A percentile compares a stretch with the other conserved stretches of the same genome.
Conservation (phyloP, 2,329 filamentous ascomycete genomes). For the Aaosphaeria arxii region DNA sequence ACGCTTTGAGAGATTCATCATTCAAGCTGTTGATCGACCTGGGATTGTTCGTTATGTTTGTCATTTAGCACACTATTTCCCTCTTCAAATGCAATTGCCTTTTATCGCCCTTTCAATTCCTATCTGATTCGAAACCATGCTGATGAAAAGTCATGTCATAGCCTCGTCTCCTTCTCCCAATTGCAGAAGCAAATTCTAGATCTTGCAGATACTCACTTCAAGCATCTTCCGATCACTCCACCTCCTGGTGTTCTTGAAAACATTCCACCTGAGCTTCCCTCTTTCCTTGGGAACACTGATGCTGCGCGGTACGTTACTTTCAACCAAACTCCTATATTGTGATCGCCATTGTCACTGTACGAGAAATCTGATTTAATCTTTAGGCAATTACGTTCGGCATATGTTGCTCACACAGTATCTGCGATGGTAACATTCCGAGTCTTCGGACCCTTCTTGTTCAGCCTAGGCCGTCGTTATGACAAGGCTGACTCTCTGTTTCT, state of each 20-base stretch:
- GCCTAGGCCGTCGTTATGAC: conserved; percentile 52
- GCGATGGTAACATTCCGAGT: conserved; percentile 55
- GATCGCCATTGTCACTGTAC: neutral
- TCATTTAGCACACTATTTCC: conserved; percentile 10
- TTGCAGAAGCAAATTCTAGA: conserved; percentile 52
- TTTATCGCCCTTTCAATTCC: conserved; percentile 6
- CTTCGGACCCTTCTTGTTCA: conserved; percentile 59
- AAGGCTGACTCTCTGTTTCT: conserved; percentile 56
- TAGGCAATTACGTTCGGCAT: conserved; percentile 51
- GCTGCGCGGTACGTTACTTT: conserved; percentile 40
- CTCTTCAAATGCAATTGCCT: conserved; percentile 25
- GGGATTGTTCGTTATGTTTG: conserved; percentile 5
- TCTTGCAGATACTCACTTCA: conserved; percentile 52
- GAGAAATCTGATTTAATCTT: neutral
- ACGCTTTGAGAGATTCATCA: conserved; percentile 4
- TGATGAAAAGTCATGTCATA: conserved; percentile 21
- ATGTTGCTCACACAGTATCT: conserved; percentile 55
- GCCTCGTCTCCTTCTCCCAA: conserved; percentile 51
- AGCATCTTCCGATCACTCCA: conserved; percentile 50
- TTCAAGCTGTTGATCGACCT: conserved; percentile 3
- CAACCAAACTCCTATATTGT: neutral
- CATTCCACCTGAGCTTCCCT: conserved; percentile 52
- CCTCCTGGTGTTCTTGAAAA: conserved; percentile 50
- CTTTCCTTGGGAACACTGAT: conserved; percentile 52
- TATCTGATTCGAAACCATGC: conserved; percentile 10